Percentiles rank a stretch among this genome's conserved stretches.
These are phyloP conservation scores for Sporisorium exsertum DNA, from an alignment of 1,284 basidiomycete species.

Conservation along the genomic window DNA sequence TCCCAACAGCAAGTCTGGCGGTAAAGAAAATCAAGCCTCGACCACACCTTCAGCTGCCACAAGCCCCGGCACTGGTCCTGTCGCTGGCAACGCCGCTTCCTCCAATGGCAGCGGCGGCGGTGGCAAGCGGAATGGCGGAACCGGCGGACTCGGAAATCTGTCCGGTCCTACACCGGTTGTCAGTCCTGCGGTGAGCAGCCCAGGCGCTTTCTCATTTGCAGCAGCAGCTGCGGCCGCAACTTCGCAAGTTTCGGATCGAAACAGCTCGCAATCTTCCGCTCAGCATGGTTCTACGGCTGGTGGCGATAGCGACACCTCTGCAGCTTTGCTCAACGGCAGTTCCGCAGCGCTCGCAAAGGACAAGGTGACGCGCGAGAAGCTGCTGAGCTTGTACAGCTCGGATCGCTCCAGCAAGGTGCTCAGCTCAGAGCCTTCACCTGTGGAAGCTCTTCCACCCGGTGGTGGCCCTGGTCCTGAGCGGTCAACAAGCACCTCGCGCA, in stretches of 20 bases:
- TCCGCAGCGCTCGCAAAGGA: conserved; percentile 42
- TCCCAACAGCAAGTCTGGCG: conserved; percentile 49
- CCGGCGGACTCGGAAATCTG: conserved; percentile 35
- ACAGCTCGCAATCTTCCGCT: conserved; percentile 21
- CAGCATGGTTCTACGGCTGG: conserved; percentile 12
- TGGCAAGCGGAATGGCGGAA: conserved; percentile 39
- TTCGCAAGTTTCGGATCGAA: conserved; percentile 32
- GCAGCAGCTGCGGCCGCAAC: conserved; percentile 52
- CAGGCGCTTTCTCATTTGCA: conserved; percentile 63
- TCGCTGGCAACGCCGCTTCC: conserved; percentile 18
- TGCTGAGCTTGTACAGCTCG: conserved; percentile 59
- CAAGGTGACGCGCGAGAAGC: conserved; percentile 47
- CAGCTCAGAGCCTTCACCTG: conserved; percentile 33
- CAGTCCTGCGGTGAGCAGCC: conserved; percentile 50
- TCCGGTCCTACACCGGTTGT: conserved; percentile 39
- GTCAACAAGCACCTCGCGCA: conserved; percentile 40
- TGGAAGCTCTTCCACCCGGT: conserved; percentile 22
- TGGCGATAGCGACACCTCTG: conserved; percentile 30
- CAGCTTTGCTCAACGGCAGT: conserved; percentile 30
- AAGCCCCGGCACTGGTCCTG: conserved; percentile 27
- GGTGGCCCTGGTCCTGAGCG: conserved; percentile 25
- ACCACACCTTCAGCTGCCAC: conserved; percentile 25
- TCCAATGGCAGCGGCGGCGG: conserved; percentile 15
- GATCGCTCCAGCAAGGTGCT: conserved; percentile 37
- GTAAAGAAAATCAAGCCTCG: conserved; percentile 26